phyloP scores from a whole-genome alignment of 2,329 filamentous ascomycete species.

The Aspergillus novoparasiticus region DNA sequence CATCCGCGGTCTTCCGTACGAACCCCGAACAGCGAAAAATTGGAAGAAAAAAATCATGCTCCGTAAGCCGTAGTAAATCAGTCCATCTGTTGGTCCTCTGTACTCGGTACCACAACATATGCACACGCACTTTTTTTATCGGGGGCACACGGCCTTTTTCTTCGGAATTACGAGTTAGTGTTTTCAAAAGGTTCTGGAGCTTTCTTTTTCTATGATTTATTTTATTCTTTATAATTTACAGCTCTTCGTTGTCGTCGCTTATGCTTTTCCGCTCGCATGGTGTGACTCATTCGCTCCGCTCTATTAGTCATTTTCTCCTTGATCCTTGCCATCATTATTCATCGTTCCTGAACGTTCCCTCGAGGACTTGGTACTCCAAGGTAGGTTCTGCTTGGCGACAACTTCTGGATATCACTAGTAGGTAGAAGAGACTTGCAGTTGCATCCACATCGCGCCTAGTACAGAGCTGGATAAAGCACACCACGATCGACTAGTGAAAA shows the following conservation, averaged over 20 bases:
- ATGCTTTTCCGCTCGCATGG: background rate
- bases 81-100: too few relatives aligned
- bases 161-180: background rate
- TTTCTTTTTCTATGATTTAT: background rate
- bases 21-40: slow-evolving; percentile 8
- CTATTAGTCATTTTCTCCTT: background rate
- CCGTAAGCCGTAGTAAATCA: background rate
- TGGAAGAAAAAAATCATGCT: background rate
- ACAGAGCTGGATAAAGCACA: background rate
- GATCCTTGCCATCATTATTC: background rate
- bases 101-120: background rate
- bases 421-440: background rate
- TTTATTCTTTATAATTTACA: background rate
- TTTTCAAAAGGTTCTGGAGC: background rate
- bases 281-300: background rate
- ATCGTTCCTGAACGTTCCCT: background rate
- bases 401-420: background rate
- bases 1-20: slow-evolving; percentile 22
- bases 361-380: background rate
- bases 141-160: background rate
- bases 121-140: background rate
- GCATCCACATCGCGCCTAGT: too few relatives aligned
- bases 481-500: background rate
- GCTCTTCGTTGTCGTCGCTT: background rate
- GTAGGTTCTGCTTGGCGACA: background rate